Evolutionary conservation across 208 protist genomes (phyloP).

Genomic region (Crithidia fasciculata): DNA sequence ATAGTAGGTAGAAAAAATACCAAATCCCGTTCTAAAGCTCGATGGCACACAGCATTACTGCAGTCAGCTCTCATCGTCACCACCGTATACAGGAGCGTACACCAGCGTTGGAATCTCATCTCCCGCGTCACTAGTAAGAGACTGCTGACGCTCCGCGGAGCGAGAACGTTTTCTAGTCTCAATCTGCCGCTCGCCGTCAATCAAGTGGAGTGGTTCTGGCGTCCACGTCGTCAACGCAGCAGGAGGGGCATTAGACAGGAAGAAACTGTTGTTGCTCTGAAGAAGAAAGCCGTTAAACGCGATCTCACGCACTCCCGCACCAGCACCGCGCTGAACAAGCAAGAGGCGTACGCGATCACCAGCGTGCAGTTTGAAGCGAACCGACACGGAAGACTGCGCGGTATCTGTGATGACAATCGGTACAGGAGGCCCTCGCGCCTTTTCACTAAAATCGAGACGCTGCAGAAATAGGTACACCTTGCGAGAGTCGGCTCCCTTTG

Average conservation of each 20-base stretch:
- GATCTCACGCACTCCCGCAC: slow-evolving; percentile 13
- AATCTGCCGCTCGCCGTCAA: neutral
- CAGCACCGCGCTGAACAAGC: slow-evolving; percentile 11
- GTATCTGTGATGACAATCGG: slow-evolving; percentile 22
- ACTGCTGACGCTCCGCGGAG: neutral
- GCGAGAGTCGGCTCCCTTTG: neutral
- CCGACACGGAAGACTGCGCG: neutral
- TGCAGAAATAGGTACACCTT: slow-evolving; percentile 24
- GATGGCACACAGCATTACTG: slow-evolving; percentile 3
- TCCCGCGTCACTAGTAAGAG: neutral
- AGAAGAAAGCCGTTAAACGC: slow-evolving; percentile 20
- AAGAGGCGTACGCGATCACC: slow-evolving; percentile 16
- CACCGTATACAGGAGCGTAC: slow-evolving; percentile 56
- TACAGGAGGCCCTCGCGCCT: slow-evolving; percentile 3
- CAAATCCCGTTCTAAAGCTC: neutral
- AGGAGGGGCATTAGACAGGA: neutral
- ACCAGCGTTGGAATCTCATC: slow-evolving; percentile 55
- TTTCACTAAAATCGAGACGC: slow-evolving; percentile 16
- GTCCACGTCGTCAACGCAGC: slow-evolving; percentile 24
- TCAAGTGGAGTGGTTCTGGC: slow-evolving; percentile 11
- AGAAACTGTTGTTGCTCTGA: slow-evolving; percentile 5
- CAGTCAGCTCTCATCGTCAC: slow-evolving; percentile 70
- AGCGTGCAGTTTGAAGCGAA: slow-evolving; percentile 13
- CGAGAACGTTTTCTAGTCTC: slow-evolving; percentile 21
- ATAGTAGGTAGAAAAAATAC: too few species aligned